Percentiles rank a stretch among this genome's conserved stretches.
Evolutionary conservation across 116 monocot species (phyloP).

Genomic region (Trichopus zeylanicus): DNA sequence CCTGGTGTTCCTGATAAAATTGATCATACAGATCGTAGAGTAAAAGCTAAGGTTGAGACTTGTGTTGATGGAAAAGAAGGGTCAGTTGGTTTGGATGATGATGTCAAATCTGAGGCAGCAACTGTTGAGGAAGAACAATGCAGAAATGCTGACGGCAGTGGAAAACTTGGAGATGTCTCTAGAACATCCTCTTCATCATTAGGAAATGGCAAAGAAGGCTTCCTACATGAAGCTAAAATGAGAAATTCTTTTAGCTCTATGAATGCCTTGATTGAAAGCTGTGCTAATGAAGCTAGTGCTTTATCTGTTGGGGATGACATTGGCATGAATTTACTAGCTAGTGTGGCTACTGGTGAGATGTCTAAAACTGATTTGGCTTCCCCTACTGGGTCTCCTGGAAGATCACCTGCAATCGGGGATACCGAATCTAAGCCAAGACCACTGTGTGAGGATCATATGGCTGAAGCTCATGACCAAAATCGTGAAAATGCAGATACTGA

Average conservation of each 20-base stretch:
- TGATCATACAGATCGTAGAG: slow-evolving; percentile 24
- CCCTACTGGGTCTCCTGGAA: slow-evolving; percentile 31
- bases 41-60: slow-evolving; percentile 27
- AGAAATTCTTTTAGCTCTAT: slow-evolving; percentile 49
- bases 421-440: slow-evolving; percentile 19
- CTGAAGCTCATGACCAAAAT: slow-evolving; percentile 5
- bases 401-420: slow-evolving; percentile 25
- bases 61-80: slow-evolving; percentile 38
- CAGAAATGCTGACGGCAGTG: slow-evolving; percentile 27
- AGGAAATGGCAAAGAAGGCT: slow-evolving; percentile 24
- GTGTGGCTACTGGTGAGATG: slow-evolving; percentile 87
- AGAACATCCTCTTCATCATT: slow-evolving; percentile 25
- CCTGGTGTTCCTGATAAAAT: slow-evolving; percentile 35
- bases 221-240: slow-evolving; percentile 10
- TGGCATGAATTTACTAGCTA: slow-evolving; percentile 73
- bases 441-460: not conserved
- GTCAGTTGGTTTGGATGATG: slow-evolving; percentile 29
- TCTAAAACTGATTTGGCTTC: slow-evolving; percentile 50
- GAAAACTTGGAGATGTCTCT: slow-evolving; percentile 13
- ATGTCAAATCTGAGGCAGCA: slow-evolving; percentile 24
- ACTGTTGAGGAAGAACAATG: slow-evolving; percentile 16
- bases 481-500: slow-evolving; percentile 15
- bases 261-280: slow-evolving; percentile 49
- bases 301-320: slow-evolving; percentile 46
- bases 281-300: slow-evolving; percentile 37